These are phyloP conservation scores for Aspergillus fumigatiaffinis DNA, from an alignment of 2,329 filamentous ascomycete species.

Conservation along the genomic window DNA sequence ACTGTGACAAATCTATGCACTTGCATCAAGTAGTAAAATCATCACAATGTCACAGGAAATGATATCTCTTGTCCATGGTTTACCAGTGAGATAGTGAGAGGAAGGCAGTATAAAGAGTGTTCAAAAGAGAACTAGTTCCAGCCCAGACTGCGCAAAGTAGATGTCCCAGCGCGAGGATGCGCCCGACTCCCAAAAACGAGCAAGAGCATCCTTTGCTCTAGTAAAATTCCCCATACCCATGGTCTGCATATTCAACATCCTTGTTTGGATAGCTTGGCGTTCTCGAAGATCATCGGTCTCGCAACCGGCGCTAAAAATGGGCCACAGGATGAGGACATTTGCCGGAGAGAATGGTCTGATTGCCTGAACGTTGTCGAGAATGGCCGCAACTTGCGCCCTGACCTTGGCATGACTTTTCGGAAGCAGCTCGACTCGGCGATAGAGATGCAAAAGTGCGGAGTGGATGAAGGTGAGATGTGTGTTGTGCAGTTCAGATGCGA, in stretches of 20 bases:
- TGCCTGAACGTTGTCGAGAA: constrained; percentile 14
- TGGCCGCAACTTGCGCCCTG: constrained; percentile 14
- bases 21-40: neutral
- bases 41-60: neutral
- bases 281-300: constrained; percentile 19
- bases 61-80: neutral
- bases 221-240: constrained; percentile 29
- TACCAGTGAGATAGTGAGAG: neutral
- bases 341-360: constrained; percentile 21
- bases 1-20: neutral
- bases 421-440: constrained; percentile 21
- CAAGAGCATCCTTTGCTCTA: constrained; percentile 17
- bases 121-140: constrained; percentile 25
- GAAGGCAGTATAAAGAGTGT: no score
- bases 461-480: constrained; percentile 26
- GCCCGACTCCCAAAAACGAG: constrained; percentile 19
- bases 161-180: constrained; percentile 18
- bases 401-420: constrained; percentile 16
- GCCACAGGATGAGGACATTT: constrained; percentile 29
- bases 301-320: constrained; percentile 30
- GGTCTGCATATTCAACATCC: constrained; percentile 26
- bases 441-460: constrained; percentile 25
- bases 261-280: constrained; percentile 15
- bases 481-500: constrained; percentile 17
- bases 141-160: constrained; percentile 16